Evolutionary conservation across 495 filamentous ascomycete species (phyloP).

Genomic region (Neurospora pannonica): DNA sequence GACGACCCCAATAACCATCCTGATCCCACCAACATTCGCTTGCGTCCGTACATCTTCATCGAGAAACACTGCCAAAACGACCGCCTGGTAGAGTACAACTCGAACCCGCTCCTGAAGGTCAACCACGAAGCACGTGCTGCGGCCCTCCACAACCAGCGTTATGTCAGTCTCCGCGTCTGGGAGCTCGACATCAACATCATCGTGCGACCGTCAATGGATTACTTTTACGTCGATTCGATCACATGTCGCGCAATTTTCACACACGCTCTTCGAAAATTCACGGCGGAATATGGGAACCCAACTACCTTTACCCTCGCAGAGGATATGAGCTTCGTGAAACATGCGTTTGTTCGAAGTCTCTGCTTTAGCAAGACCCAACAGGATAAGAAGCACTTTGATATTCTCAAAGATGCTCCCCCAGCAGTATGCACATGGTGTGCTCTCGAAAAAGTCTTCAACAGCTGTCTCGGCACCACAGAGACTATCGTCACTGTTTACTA

Average conservation of each 20-base stretch:
- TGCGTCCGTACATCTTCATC: neutral
- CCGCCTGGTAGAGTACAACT: neutral
- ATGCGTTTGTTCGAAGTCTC: neutral
- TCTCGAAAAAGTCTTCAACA: neutral
- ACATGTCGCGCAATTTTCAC: neutral
- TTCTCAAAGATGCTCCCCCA: neutral
- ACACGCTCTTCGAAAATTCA: neutral
- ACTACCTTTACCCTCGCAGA: neutral
- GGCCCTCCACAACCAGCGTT: neutral
- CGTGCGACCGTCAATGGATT: neutral
- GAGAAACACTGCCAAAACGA: neutral
- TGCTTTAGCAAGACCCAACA: rapidly evolving
- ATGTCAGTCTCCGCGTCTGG: neutral
- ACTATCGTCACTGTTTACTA: neutral
- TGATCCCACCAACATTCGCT: neutral
- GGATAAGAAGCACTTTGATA: neutral
- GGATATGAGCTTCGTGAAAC: neutral
- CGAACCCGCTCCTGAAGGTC: neutral
- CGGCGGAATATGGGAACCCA: neutral
- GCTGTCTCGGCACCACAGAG: neutral
- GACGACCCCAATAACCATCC: neutral
- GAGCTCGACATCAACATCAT: neutral
- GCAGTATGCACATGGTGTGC: neutral
- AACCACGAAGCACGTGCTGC: neutral
- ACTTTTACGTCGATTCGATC: neutral